Conservation (phyloP, 2,329 filamentous ascomycete genomes). For the Drechslerella dactyloides region DNA sequence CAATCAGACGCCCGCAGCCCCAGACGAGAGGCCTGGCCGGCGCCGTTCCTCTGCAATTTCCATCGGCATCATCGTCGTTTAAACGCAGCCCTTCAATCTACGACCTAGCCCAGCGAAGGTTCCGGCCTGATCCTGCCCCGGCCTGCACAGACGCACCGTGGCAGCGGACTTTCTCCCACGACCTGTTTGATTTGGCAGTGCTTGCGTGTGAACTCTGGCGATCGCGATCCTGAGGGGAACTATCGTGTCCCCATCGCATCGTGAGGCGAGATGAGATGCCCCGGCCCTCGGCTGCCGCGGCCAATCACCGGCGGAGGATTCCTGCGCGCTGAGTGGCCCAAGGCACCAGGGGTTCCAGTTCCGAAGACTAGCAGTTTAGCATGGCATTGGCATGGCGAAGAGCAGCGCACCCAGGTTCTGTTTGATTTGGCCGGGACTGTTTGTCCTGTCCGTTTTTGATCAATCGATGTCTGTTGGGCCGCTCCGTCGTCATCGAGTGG, state of each 20-base stretch:
- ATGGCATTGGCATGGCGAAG: neutral
- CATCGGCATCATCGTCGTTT: constrained; percentile 10
- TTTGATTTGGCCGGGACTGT: neutral
- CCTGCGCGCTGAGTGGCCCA: constrained; percentile 29
- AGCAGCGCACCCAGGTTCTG: constrained; percentile 4
- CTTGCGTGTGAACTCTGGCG: neutral
- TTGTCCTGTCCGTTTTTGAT: no score
- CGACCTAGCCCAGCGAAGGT: neutral
- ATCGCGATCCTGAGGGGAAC: no score
- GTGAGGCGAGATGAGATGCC: constrained; percentile 45
- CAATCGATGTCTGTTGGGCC: constrained; percentile 15
- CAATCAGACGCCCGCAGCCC: constrained; percentile 14
- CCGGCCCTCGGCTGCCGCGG: constrained; percentile 38
- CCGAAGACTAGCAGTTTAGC: constrained; percentile 8
- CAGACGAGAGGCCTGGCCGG: constrained; percentile 11
- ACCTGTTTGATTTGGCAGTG: constrained; percentile 1
- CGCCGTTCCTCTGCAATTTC: constrained; percentile 44
- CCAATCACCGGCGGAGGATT: constrained; percentile 30
- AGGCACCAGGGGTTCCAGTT: constrained; percentile 30
- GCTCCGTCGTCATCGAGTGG: constrained; percentile 4
- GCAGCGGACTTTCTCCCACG: no score
- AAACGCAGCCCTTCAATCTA: constrained; percentile 12
- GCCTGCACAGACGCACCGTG: no score
- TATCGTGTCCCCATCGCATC: no score
- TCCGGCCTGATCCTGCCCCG: neutral